phyloP scores from a whole-genome alignment of 306 rosid genomes.

The Trifolium dubium region DNA sequence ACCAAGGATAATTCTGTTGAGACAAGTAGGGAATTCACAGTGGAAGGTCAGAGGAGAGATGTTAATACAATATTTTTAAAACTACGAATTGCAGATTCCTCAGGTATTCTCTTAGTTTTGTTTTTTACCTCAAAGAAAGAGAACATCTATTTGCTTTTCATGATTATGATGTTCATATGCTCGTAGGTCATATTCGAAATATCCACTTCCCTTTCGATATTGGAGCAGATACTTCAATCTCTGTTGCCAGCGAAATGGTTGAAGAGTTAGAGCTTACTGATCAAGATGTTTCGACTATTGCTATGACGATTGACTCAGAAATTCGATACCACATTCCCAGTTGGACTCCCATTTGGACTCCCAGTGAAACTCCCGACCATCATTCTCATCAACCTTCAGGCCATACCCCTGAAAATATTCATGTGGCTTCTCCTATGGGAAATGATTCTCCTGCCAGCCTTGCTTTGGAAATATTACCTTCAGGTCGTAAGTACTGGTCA shows the following conservation, averaged over 20 bases:
- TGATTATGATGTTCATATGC: constrained; percentile 33
- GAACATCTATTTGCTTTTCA: constrained; percentile 20
- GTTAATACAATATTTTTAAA: constrained; percentile 78
- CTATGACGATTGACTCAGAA: constrained; percentile 82
- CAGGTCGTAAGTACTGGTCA: constrained; percentile 94
- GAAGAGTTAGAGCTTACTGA: constrained; percentile 89
- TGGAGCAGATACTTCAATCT: constrained; percentile 79
- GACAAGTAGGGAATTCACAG: constrained; percentile 68
- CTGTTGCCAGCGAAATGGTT: constrained; percentile 99
- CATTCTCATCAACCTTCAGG: constrained; percentile 42
- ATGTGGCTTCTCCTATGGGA: constrained; percentile 47
- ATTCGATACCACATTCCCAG: constrained; percentile 68
- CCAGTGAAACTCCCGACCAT: constrained; percentile 43
- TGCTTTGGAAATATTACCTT: constrained; percentile 76
- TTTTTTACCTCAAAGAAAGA: constrained; percentile 5
- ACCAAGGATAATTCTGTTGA: constrained; percentile 49
- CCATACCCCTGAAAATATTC: constrained; percentile 49
- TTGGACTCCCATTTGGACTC: constrained; percentile 68
- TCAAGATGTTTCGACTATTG: constrained; percentile 87
- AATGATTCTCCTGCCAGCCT: constrained; percentile 53
- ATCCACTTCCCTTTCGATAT: constrained; percentile 95
- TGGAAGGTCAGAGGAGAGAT: constrained; percentile 87
- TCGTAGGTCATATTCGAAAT: constrained; percentile 75
- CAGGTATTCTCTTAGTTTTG: constrained; percentile 55
- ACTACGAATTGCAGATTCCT: constrained; percentile 76